Evolutionary conservation across 345 rosid genomes (phyloP).

Genomic region (Noccaea caerulescens): DNA sequence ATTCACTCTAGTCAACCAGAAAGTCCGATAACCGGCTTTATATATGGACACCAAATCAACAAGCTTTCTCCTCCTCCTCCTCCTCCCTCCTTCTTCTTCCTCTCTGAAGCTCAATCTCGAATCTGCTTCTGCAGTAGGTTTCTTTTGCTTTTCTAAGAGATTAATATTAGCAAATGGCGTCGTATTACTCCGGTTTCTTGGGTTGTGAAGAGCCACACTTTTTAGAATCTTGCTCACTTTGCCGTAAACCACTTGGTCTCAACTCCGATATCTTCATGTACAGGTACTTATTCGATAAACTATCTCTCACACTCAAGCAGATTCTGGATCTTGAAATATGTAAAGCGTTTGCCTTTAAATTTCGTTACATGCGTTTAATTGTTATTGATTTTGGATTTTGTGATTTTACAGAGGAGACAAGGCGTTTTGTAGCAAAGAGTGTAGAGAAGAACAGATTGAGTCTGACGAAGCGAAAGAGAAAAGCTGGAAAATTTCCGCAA

Average conservation of each 20-base stretch:
- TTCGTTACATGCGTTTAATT: not conserved
- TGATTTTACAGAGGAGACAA: constrained; percentile 69
- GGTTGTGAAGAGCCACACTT: constrained; percentile 60
- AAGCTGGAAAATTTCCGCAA: constrained; percentile 58
- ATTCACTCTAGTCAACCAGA: constrained; percentile 32
- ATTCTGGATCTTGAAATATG: constrained; percentile 1
- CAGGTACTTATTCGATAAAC: constrained; percentile 52
- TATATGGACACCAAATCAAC: constrained; percentile 23
- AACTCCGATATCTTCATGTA: constrained; percentile 95
- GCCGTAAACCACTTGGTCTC: constrained; percentile 64
- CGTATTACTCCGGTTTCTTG: constrained; percentile 31
- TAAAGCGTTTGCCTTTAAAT: not conserved
- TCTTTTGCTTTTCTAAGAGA: not conserved
- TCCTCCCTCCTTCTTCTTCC: not conserved
- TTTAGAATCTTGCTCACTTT: constrained; percentile 74
- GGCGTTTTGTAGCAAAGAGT: constrained; percentile 86
- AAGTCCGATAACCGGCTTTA: constrained; percentile 37
- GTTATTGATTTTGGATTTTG: not conserved
- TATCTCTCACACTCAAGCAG: too few relatives aligned
- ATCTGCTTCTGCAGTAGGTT: not conserved
- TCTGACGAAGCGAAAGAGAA: constrained; percentile 66
- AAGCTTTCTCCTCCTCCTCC: constrained; percentile 28
- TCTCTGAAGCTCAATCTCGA: constrained; percentile 25
- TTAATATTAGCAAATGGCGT: constrained; percentile 35
- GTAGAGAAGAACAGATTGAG: constrained; percentile 84